A percentile compares a stretch with the other conserved stretches of the same genome.
Evolutionary conservation across 805 yeast species (phyloP).

Genomic region (Pichia membranifaciens): DNA sequence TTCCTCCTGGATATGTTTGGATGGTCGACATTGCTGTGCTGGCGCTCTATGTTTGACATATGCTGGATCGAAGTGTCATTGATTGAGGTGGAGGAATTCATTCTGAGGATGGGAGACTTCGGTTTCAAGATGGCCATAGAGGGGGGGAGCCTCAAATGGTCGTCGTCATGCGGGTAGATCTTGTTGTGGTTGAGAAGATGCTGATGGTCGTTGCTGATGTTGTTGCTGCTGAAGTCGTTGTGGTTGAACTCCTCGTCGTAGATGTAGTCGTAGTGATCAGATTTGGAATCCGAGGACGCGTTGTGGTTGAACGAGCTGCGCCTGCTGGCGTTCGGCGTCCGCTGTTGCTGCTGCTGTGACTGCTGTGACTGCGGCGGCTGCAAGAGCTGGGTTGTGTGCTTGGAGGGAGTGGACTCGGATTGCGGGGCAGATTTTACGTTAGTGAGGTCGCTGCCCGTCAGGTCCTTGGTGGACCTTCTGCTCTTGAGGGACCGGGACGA

Average conservation of each 20-base stretch:
- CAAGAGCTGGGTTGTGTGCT: no score
- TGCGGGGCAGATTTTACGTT: no score
- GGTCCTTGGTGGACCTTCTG: constrained; percentile 21
- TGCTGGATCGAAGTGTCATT: constrained; percentile 17
- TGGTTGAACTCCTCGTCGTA: constrained; percentile 15
- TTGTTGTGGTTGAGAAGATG: no score
- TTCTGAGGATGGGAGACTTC: constrained; percentile 29
- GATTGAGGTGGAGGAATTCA: constrained; percentile 28
- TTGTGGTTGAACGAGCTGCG: constrained; percentile 8
- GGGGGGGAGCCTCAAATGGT: constrained; percentile 25
- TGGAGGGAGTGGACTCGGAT: no score
- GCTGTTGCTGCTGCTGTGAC: no score
- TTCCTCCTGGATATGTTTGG: constrained; percentile 18
- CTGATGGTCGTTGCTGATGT: no score
- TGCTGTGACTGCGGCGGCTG: no score
- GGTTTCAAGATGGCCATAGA: constrained; percentile 31
- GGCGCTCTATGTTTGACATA: constrained; percentile 12
- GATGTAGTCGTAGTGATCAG: constrained; percentile 20
- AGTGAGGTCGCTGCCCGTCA: constrained; percentile 9
- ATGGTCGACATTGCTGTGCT: constrained; percentile 12
- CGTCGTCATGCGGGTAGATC: constrained; percentile 5
- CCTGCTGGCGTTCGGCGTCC: constrained; percentile 6
- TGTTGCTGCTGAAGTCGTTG: no score
- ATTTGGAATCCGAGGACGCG: constrained; percentile 4
- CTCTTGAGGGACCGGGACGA: constrained; percentile 29